Conservation (phyloP, 2,329 filamentous ascomycete genomes). For the Pyricularia sp. region DNA sequence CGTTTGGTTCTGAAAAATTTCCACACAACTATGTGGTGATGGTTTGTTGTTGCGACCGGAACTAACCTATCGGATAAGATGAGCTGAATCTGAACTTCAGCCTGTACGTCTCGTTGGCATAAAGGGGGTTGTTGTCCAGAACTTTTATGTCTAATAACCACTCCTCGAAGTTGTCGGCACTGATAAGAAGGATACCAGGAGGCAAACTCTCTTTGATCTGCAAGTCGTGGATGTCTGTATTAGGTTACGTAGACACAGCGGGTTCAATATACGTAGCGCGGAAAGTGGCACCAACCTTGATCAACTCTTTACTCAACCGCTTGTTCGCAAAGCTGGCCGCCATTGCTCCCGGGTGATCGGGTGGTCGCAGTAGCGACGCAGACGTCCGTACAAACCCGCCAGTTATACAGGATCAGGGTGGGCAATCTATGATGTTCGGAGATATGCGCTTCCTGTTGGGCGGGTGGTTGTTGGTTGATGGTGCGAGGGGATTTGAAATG, state of each 20-base stretch:
- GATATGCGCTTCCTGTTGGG: neutral
- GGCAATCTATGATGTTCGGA: neutral
- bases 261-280: neutral
- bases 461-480: neutral
- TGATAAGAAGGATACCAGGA: constrained; percentile 68
- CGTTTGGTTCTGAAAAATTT: neutral
- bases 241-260: neutral
- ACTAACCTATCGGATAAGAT: constrained; percentile 80
- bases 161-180: constrained; percentile 73
- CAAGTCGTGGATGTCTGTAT: neutral
- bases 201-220: constrained; percentile 50
- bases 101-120: constrained; percentile 69
- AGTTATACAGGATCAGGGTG: neutral
- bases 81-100: constrained; percentile 79
- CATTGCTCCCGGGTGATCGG: neutral
- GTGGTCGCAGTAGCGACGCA: neutral
- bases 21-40: neutral
- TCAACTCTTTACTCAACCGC: constrained; percentile 49
- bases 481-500: neutral
- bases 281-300: constrained; percentile 33
- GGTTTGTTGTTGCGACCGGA: neutral
- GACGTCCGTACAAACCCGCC: neutral
- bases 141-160: constrained; percentile 92
- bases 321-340: constrained; percentile 38
- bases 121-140: constrained; percentile 83